Evolutionary conservation across 2,329 filamentous ascomycete species (phyloP), one percentile per base, ranked within the genome.

Genomic region (Capronia epimyces): DNA sequence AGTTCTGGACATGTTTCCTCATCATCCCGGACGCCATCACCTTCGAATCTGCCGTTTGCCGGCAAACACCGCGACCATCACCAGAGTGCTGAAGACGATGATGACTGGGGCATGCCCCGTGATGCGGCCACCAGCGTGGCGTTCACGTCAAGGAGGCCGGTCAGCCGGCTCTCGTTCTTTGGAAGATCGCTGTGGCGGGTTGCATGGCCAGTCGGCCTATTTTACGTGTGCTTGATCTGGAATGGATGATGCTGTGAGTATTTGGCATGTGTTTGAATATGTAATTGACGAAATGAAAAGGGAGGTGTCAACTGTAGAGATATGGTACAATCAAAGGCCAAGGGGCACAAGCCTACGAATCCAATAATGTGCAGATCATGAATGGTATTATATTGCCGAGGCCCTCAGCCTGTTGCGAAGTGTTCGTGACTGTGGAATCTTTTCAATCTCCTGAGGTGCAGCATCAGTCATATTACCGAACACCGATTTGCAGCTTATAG

Each of bases 211-310:
- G 81, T 80, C 16, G 66, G 83, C 39, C 58, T 71, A 12, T 82
- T 82, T 65, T 93, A 86, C 74, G 73, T 74, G 24, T 87, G 82
- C 69, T 69, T 91, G 60, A 74, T 83, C 50, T 81, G 78, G 69
- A 75, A 75, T 62, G 83, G 83, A 57, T 87, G 64, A 67, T 64
- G 40, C 9, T 46, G 25, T 51, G 29, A 32, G 31, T 39, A 22
- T 18, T 18, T 16, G n/a, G 2, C 20, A 13, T 6, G 18, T 18
- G 24, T 9, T 25, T 36, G 6, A n/a, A n/a, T 6, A 15, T 18
- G 5, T 18, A 5, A 6, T 7, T 18, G 32, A 15, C 5, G 13
- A 36, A 36, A n/a, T 13, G n/a, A n/a, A n/a, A n/a, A n/a, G n/a
- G n/a, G n/a, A n/a, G n/a, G n/a, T n/a, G n/a, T n/a, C n/a, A n/a